These are phyloP conservation scores for Gillenia trifoliata DNA, from an alignment of 306 rosid genomes.

Conservation along the genomic window DNA sequence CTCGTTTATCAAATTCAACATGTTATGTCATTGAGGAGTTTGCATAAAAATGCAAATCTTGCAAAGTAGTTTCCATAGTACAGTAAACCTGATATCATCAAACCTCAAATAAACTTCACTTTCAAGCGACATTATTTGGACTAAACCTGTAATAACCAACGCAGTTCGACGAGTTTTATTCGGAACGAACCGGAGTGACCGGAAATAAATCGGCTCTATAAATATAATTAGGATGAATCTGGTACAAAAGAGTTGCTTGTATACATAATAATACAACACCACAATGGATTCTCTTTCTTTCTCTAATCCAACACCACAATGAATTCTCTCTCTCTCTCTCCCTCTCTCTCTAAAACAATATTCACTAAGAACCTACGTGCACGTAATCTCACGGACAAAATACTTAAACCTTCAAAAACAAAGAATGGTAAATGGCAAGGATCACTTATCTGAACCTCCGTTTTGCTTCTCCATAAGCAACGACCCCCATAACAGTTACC, in stretches of 20 bases:
- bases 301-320: slow-evolving; percentile 4
- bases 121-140: no score
- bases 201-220: not conserved
- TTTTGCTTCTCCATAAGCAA: slow-evolving; percentile 89
- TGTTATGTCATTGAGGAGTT: no score
- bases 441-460: slow-evolving; percentile 67
- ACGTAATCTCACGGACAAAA: slow-evolving; percentile 16
- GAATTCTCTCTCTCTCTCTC: not conserved
- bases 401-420: slow-evolving; percentile 10
- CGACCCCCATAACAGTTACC: slow-evolving; percentile 75
- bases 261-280: not conserved
- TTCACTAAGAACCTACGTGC: slow-evolving; percentile 30
- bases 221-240: not conserved
- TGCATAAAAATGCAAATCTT: no score
- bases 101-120: not conserved
- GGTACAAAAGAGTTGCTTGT: slow-evolving; percentile 2
- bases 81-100: not conserved
- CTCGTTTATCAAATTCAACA: no score
- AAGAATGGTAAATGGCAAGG: not conserved
- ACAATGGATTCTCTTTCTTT: not conserved
- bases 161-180: not conserved
- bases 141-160: no score
- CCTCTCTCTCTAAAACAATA: not conserved
- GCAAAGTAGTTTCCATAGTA: no score
- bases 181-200: not conserved